Percentiles rank a stretch among this genome's conserved stretches.
phyloP scores from a whole-genome alignment of 306 rosid genomes.

The Begonia masoniana region DNA sequence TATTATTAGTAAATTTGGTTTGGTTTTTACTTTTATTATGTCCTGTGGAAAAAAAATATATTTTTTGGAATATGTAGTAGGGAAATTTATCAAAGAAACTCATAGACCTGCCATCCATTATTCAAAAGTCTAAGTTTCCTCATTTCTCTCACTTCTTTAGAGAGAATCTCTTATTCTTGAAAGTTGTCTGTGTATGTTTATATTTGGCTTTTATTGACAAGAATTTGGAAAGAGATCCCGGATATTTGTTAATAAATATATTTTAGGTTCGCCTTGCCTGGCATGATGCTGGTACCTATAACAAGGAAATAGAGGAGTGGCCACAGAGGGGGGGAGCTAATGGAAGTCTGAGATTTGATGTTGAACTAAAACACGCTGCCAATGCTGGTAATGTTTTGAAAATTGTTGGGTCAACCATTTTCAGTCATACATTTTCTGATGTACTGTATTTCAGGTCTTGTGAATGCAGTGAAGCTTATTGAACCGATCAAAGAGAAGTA shows the following conservation, averaged over 20 bases:
- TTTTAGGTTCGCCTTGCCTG: slow-evolving; percentile 84
- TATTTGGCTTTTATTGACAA: not conserved
- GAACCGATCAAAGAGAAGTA: slow-evolving; percentile 90
- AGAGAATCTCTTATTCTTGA: not conserved
- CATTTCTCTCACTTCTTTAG: not conserved
- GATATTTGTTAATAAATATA: slow-evolving; percentile 1
- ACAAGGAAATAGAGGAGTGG: slow-evolving; percentile 91
- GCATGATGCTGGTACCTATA: slow-evolving; percentile 96
- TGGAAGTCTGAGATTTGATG: slow-evolving; percentile 80
- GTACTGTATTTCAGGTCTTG: slow-evolving; percentile 52
- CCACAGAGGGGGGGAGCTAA: slow-evolving; percentile 93
- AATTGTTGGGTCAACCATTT: not conserved
- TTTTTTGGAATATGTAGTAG: no score
- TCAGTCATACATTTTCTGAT: slow-evolving; percentile 10
- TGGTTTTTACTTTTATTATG: no score
- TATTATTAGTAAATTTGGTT: no score
- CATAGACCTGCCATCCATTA: not conserved
- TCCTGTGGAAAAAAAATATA: no score
- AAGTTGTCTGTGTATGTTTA: not conserved
- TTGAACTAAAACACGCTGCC: slow-evolving; percentile 84
- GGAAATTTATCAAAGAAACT: not conserved
- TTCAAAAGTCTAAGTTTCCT: not conserved
- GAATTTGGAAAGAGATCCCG: no score
- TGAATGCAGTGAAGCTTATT: slow-evolving; percentile 89
- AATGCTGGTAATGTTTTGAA: slow-evolving; percentile 63